These are phyloP conservation scores for Violaceomyces palustris DNA, from an alignment of 1,284 basidiomycete genomes.

Conservation along the genomic window DNA sequence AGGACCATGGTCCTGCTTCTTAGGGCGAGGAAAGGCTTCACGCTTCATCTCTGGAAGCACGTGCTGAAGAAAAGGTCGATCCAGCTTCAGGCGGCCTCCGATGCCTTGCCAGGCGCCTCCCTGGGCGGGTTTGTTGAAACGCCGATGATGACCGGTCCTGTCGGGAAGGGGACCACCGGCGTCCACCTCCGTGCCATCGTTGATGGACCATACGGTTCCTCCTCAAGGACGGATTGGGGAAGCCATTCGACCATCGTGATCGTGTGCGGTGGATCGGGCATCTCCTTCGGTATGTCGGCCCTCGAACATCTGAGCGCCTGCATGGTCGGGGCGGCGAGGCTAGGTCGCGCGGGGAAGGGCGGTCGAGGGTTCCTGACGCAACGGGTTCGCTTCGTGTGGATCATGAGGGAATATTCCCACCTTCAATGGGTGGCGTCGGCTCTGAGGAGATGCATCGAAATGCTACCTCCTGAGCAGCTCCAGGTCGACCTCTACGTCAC, in stretches of 20 bases:
- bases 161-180: slow-evolving; percentile 55
- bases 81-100: slow-evolving; percentile 35
- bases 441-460: slow-evolving; percentile 64
- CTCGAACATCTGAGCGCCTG: slow-evolving; percentile 67
- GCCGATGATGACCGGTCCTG: slow-evolving; percentile 28
- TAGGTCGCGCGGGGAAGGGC: slow-evolving; percentile 38
- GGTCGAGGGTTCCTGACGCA: slow-evolving; percentile 58
- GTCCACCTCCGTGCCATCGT: slow-evolving; percentile 65
- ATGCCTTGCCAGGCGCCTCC: slow-evolving; percentile 28
- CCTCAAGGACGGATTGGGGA: slow-evolving; percentile 65
- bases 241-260: slow-evolving; percentile 63
- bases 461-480: slow-evolving; percentile 62
- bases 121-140: slow-evolving; percentile 32
- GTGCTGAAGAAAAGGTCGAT: slow-evolving; percentile 34
- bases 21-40: slow-evolving; percentile 72
- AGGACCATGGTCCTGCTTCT: slow-evolving; percentile 69
- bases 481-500: slow-evolving; percentile 73
- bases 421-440: slow-evolving; percentile 74
- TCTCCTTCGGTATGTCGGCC: slow-evolving; percentile 69
- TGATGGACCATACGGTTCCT: slow-evolving; percentile 75
- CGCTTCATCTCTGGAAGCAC: slow-evolving; percentile 66
- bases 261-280: slow-evolving; percentile 73
- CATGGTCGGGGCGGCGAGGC: slow-evolving; percentile 55
- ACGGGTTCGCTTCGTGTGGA: slow-evolving; percentile 75
- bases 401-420: slow-evolving; percentile 74